phyloP scores from a whole-genome alignment of 352 stramenopile genomes.

The Globisporangium emineosum region DNA sequence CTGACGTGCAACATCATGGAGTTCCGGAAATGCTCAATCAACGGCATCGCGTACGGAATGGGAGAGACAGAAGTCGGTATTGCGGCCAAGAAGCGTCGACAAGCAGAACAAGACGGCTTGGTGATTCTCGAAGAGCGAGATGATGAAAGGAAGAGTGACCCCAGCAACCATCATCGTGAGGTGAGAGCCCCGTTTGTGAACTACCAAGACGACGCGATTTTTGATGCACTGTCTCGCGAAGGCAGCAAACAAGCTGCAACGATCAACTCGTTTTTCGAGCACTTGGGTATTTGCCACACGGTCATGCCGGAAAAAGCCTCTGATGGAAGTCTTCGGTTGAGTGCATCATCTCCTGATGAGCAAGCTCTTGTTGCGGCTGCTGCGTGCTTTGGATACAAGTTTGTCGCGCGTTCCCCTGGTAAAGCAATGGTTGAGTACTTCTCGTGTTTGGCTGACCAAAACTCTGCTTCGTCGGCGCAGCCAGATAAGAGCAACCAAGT shows the following conservation, averaged over 20 bases:
- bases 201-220: conserved; percentile 82
- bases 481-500: conserved; percentile 30
- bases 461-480: conserved; percentile 27
- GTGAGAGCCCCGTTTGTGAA: conserved; percentile 82
- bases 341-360: conserved; percentile 90
- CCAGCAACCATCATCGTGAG: conserved; percentile 37
- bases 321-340: conserved; percentile 81
- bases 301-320: conserved; percentile 96
- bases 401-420: conserved; percentile 61
- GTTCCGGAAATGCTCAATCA: conserved; percentile 96
- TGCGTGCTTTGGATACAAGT: conserved; percentile 82
- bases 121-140: background rate
- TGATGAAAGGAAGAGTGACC: conserved; percentile 29
- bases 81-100: conserved; percentile 56
- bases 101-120: conserved; percentile 31
- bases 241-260: conserved; percentile 36
- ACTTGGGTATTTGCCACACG: conserved; percentile 93
- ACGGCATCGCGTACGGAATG: conserved; percentile 91
- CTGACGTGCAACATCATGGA: conserved; percentile 96
- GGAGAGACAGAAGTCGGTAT: conserved; percentile 86
- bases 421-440: conserved; percentile 78
- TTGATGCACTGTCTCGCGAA: conserved; percentile 48
- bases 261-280: conserved; percentile 82
- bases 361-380: conserved; percentile 85
- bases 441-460: conserved; percentile 32